phyloP scores from a whole-genome alignment of 2,329 filamentous ascomycete genomes.

The Fusarium sp. region DNA sequence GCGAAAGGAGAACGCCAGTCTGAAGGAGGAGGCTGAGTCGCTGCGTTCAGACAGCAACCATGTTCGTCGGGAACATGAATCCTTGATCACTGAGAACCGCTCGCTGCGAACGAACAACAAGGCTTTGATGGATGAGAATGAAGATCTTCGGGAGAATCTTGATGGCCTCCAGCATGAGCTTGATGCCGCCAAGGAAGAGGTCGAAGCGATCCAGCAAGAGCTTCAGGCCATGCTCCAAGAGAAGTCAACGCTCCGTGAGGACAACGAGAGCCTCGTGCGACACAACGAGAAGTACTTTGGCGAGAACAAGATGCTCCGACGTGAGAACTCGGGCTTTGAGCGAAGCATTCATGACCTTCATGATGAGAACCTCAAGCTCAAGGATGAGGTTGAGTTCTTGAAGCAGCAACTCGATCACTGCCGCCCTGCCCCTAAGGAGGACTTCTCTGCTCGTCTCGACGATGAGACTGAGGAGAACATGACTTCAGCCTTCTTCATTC shows the following conservation, averaged over 20 bases:
- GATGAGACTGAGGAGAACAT: slow-evolving; percentile 64
- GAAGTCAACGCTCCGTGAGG: slow-evolving; percentile 60
- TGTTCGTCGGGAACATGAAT: slow-evolving; percentile 58
- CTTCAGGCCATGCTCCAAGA: slow-evolving; percentile 56
- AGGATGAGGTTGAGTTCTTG: slow-evolving; percentile 60
- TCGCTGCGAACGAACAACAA: slow-evolving; percentile 58
- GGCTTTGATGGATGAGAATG: slow-evolving; percentile 57
- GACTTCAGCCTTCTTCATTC: slow-evolving; percentile 70
- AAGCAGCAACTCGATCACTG: slow-evolving; percentile 60
- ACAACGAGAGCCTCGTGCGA: slow-evolving; percentile 65
- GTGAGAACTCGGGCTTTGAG: slow-evolving; percentile 63
- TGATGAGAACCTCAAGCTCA: slow-evolving; percentile 60
- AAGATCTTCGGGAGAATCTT: slow-evolving; percentile 57
- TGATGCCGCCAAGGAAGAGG: slow-evolving; percentile 54
- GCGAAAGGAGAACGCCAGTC: slow-evolving; percentile 50
- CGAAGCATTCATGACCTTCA: slow-evolving; percentile 60
- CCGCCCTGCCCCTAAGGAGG: slow-evolving; percentile 53
- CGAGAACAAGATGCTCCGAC: slow-evolving; percentile 63
- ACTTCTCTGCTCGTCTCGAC: slow-evolving; percentile 51
- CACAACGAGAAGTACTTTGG: slow-evolving; percentile 68
- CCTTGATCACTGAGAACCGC: slow-evolving; percentile 58
- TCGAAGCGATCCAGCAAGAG: slow-evolving; percentile 55
- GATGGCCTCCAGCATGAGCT: slow-evolving; percentile 57
- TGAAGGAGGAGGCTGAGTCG: slow-evolving; percentile 56
- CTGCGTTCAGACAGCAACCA: slow-evolving; percentile 57